A percentile compares a stretch with the other conserved stretches of the same genome.
These are phyloP conservation scores for Colletotrichum orchidophilum DNA, from an alignment of 2,329 filamentous ascomycete species.

Conservation along the genomic window DNA sequence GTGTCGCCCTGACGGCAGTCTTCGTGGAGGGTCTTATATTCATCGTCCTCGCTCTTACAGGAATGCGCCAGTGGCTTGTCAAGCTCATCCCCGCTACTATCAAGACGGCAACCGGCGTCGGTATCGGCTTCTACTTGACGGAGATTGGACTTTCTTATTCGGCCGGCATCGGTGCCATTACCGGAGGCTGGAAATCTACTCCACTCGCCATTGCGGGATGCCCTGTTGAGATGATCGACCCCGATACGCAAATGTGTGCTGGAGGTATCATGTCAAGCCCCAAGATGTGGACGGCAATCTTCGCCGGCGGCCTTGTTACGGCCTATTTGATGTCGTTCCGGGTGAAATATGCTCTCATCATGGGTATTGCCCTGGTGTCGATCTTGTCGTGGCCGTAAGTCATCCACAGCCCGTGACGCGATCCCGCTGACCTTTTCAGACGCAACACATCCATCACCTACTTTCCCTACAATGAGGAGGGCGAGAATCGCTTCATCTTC, in stretches of 20 bases:
- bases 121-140: slow-evolving; percentile 72
- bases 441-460: slow-evolving; percentile 76
- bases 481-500: slow-evolving; percentile 73
- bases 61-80: slow-evolving; percentile 78
- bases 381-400: slow-evolving; percentile 79
- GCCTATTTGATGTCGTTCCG: slow-evolving; percentile 83
- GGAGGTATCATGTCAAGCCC: slow-evolving; percentile 79
- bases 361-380: slow-evolving; percentile 77
- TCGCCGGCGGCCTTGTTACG: slow-evolving; percentile 81
- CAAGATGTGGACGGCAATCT: slow-evolving; percentile 88
- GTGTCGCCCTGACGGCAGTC: slow-evolving; percentile 69
- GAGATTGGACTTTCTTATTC: slow-evolving; percentile 78
- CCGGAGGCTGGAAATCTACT: slow-evolving; percentile 70
- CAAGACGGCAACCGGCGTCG: slow-evolving; percentile 72
- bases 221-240: slow-evolving; percentile 60
- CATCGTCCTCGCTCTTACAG: slow-evolving; percentile 70
- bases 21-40: slow-evolving; percentile 74
- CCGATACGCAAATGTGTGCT: slow-evolving; percentile 58
- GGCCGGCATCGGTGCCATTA: slow-evolving; percentile 84
- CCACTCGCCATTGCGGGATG: slow-evolving; percentile 84
- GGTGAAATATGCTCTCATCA: slow-evolving; percentile 78
- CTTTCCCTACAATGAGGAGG: slow-evolving; percentile 73
- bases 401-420: neutral
- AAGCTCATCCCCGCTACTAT: slow-evolving; percentile 71
- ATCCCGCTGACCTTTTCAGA: slow-evolving; percentile 44